phyloP scores from a whole-genome alignment of 2,329 filamentous ascomycete genomes.

The Boeremia exigua region DNA sequence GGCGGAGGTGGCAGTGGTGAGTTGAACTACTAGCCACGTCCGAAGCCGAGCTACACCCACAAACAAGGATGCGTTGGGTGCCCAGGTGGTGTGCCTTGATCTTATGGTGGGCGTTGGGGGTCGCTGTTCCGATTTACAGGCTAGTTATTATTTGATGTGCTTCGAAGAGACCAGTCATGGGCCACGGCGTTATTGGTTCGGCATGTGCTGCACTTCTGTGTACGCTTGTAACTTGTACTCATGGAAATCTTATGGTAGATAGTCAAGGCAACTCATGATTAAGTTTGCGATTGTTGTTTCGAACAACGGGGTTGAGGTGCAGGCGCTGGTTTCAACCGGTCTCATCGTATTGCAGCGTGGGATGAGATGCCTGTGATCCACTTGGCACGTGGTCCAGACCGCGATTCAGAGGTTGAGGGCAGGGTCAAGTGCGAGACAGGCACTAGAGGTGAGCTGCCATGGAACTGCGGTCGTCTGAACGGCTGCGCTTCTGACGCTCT shows the following conservation, averaged over 20 bases:
- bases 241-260: background rate
- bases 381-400: constrained; percentile 14
- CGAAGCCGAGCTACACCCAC: background rate
- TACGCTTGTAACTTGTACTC: constrained; percentile 3
- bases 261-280: background rate
- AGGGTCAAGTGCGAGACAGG: constrained; percentile 11
- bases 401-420: background rate
- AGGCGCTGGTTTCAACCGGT: background rate
- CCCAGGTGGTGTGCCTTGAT: constrained; percentile 9
- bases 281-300: background rate
- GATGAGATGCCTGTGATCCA: constrained; percentile 5
- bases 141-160: constrained; percentile 19
- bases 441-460: background rate
- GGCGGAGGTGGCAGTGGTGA: constrained; percentile 71
- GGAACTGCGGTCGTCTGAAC: constrained; percentile 13
- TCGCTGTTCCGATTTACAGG: constrained; percentile 16
- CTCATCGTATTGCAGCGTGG: background rate
- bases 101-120: constrained; percentile 25
- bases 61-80: constrained; percentile 1
- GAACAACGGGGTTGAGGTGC: background rate
- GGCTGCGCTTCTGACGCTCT: background rate
- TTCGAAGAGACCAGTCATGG: constrained; percentile 7
- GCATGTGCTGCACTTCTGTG: constrained; percentile 11
- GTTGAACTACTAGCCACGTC: constrained; percentile 75
- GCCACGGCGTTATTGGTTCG: constrained; percentile 11